Evolutionary conservation across 805 yeast species (phyloP).

Genomic region (Metahyphopichia silvanorum): DNA sequence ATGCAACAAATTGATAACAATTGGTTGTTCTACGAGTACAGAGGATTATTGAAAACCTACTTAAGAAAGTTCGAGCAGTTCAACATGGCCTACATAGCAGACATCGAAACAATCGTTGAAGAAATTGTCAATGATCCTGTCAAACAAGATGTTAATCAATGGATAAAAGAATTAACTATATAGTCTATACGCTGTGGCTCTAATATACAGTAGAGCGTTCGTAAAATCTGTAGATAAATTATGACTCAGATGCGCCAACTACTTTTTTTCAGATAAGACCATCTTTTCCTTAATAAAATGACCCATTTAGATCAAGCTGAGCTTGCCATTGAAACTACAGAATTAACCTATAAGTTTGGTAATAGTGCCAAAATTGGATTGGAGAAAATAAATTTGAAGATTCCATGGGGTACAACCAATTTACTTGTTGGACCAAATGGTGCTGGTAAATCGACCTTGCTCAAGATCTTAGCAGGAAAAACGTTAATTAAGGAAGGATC

Average conservation of each 20-base stretch:
- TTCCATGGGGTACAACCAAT: slow-evolving; percentile 73
- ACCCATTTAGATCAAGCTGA: not conserved
- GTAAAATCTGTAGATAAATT: no score
- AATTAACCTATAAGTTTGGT: slow-evolving; percentile 69
- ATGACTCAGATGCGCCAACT: no score
- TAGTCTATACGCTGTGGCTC: no score
- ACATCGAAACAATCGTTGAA: slow-evolving; percentile 10
- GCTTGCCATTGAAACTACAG: slow-evolving; percentile 57
- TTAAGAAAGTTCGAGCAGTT: slow-evolving; percentile 22
- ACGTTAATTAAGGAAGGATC: slow-evolving; percentile 74
- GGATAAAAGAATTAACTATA: slow-evolving; percentile 19
- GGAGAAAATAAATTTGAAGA: slow-evolving; percentile 53
- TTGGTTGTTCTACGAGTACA: slow-evolving; percentile 42
- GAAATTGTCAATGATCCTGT: slow-evolving; percentile 17
- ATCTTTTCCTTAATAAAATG: no score
- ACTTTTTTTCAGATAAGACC: no score
- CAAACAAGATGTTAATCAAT: slow-evolving; percentile 16
- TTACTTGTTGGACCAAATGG: slow-evolving; percentile 92
- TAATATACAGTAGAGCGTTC: no score
- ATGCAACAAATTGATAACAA: slow-evolving; percentile 28
- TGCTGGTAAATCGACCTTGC: slow-evolving; percentile 91
- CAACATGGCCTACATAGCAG: slow-evolving; percentile 1
- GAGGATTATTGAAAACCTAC: slow-evolving; percentile 38
- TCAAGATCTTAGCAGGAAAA: slow-evolving; percentile 86
- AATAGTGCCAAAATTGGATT: slow-evolving; percentile 60